Percentiles rank a stretch among this genome's conserved stretches.
phyloP scores from a whole-genome alignment of 1,284 basidiomycete genomes.

The Athelia psychrophila region DNA sequence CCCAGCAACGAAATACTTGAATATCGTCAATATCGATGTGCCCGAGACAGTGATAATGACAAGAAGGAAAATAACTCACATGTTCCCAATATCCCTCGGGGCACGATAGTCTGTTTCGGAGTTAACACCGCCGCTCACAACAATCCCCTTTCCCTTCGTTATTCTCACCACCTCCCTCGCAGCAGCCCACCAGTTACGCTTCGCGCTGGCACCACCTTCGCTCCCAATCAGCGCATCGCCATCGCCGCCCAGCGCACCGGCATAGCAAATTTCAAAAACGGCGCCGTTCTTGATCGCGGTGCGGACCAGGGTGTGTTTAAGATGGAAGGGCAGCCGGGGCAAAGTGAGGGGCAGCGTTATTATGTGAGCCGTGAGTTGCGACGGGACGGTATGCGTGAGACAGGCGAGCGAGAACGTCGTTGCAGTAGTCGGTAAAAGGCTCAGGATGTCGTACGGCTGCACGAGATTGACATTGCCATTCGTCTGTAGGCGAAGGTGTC shows the following conservation, averaged over 20 bases:
- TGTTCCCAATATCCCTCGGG: constrained; percentile 67
- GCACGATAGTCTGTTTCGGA: constrained; percentile 59
- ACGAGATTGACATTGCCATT: constrained; percentile 56
- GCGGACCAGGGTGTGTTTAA: constrained; percentile 80
- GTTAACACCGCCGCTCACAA: constrained; percentile 64
- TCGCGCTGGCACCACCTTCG: constrained; percentile 48
- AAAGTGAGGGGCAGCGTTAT: constrained; percentile 80
- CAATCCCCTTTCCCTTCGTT: constrained; percentile 71
- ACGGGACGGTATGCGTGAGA: constrained; percentile 77
- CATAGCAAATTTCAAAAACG: constrained; percentile 80
- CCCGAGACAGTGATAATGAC: neutral
- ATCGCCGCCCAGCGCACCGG: constrained; percentile 65
- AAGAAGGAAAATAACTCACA: constrained; percentile 43
- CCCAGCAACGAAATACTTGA: constrained; percentile 62
- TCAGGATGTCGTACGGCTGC: constrained; percentile 72
- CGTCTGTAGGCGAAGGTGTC: constrained; percentile 39
- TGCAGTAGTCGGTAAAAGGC: constrained; percentile 70
- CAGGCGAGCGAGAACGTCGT: constrained; percentile 76
- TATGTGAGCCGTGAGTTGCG: constrained; percentile 77
- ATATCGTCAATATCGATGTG: constrained; percentile 4
- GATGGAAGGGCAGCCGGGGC: constrained; percentile 74
- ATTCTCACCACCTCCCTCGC: constrained; percentile 72
- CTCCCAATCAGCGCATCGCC: constrained; percentile 15
- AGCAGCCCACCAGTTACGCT: constrained; percentile 81
- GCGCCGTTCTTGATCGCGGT: constrained; percentile 82